Percentiles rank a stretch among this genome's conserved stretches.
phyloP scores from a whole-genome alignment of 1,284 basidiomycete genomes.

The Ustilago nuda region DNA sequence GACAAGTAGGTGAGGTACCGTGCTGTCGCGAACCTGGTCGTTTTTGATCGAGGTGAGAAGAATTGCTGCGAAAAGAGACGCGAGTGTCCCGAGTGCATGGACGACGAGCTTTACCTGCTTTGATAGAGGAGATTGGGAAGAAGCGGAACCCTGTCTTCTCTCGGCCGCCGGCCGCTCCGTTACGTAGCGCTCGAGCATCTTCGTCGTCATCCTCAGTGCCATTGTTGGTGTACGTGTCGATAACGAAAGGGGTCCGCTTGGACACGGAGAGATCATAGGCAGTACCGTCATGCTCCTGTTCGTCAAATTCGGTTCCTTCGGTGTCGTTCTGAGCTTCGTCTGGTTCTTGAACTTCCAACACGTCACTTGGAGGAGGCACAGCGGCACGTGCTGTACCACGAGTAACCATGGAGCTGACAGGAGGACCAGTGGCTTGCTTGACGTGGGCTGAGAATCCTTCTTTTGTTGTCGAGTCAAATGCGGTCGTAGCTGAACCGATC shows the following conservation, averaged over 20 bases:
- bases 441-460: slow-evolving; percentile 27
- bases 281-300: slow-evolving; percentile 15
- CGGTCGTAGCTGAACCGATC: slow-evolving; percentile 52
- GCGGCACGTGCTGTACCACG: slow-evolving; percentile 24
- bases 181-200: slow-evolving; percentile 10
- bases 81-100: slow-evolving; percentile 53
- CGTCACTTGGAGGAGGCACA: slow-evolving; percentile 56
- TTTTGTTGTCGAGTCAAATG: slow-evolving; percentile 47
- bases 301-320: slow-evolving; percentile 43
- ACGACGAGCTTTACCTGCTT: slow-evolving; percentile 35
- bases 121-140: slow-evolving; percentile 50
- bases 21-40: slow-evolving; percentile 34
- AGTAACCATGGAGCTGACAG: slow-evolving; percentile 8
- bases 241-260: slow-evolving; percentile 24
- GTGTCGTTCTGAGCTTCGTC: slow-evolving; percentile 10
- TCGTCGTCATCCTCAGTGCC: slow-evolving; percentile 14
- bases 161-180: not conserved
- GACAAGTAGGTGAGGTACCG: slow-evolving; percentile 36
- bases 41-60: slow-evolving; percentile 32
- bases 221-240: slow-evolving; percentile 29
- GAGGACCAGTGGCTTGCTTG: not conserved
- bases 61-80: slow-evolving; percentile 47
- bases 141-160: slow-evolving; percentile 36
- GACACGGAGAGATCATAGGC: slow-evolving; percentile 23
- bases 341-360: slow-evolving; percentile 35